Evolutionary conservation across 805 yeast species (phyloP).

Genomic region (Schizosaccharomyces japonicus): DNA sequence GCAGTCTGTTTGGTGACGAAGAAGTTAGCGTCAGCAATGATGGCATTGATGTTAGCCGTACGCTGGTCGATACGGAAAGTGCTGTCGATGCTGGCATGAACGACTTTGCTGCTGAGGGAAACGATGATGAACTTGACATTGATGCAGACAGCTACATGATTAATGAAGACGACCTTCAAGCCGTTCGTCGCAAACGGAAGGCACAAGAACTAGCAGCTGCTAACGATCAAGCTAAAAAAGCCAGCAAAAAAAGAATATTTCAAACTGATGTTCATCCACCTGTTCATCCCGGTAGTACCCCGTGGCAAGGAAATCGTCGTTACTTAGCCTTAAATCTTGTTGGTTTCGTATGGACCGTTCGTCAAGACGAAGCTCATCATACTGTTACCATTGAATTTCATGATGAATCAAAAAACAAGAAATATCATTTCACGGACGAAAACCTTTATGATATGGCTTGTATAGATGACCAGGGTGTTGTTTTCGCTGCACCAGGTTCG

Average conservation of each 20-base stretch:
- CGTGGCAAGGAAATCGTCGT: slow-evolving; percentile 47
- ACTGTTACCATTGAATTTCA: slow-evolving; percentile 74
- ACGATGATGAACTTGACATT: slow-evolving; percentile 39
- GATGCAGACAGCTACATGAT: slow-evolving; percentile 21
- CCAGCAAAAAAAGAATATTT: not conserved
- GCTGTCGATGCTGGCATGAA: slow-evolving; percentile 14
- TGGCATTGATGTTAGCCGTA: slow-evolving; percentile 9
- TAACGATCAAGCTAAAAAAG: too few relatives aligned
- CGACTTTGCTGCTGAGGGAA: slow-evolving; percentile 17
- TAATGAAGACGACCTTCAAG: slow-evolving; percentile 3
- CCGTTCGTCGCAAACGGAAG: slow-evolving; percentile 6
- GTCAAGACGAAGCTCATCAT: slow-evolving; percentile 27
- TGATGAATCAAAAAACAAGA: slow-evolving; percentile 50
- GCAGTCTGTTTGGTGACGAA: slow-evolving; percentile 10
- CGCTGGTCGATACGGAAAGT: slow-evolving; percentile 11
- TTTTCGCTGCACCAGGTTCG: slow-evolving; percentile 31
- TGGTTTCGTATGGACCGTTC: slow-evolving; percentile 66
- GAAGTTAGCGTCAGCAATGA: slow-evolving; percentile 10
- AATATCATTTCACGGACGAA: slow-evolving; percentile 65
- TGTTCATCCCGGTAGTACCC: slow-evolving; percentile 72
- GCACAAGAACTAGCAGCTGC: too few relatives aligned
- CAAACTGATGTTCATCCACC: slow-evolving; percentile 21
- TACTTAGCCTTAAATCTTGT: slow-evolving; percentile 7
- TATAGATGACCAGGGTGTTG: slow-evolving; percentile 23
- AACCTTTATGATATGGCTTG: slow-evolving; percentile 52